Base-by-base conservation (phyloP, 352 stramenopile species). In the Pythium dissotocum region DNA sequence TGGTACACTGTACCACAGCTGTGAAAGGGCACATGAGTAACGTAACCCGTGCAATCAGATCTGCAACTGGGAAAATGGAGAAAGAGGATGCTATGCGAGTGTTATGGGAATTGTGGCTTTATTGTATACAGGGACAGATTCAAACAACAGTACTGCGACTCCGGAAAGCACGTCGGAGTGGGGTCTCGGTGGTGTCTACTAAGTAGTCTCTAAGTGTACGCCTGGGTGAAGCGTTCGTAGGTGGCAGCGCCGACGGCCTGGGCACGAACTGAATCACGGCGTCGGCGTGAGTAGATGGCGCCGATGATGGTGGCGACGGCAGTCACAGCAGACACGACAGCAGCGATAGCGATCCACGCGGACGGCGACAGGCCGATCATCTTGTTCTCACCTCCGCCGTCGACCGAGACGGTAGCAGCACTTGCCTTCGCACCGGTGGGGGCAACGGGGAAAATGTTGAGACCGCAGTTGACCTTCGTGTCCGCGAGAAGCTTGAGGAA, bases 371-470 rank as follows among this genome's bases (percentile, higher is more conserved):
- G 64, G 4, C 83, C 83, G 2, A 90, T 58, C 58, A 94, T 87
- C 16, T 84, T 60, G 63, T 87, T 80, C 24, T 79, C 79, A 30
- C 85, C 85, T 32, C 85, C 85, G 26, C 83, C 82, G 58, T 94
- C 83, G 7, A 94, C 79, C 2, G 59, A 70, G 30, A 77, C 48
- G 7, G 72, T 71, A 4, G 76, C 73, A 55, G 73, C 74, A 33
- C 68, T 78, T 0, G 79, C 75, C 3, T 73, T 75, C 30, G 85
- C 85, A n/a, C 85, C 85, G 0, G 75, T 76, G 2, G 83, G 83
- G 49, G 89, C 84, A 6, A 94, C 83, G 1, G 85, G 85, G 62
- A 92, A 94, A 14, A 94, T 83, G 56, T 92, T 89, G 24, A 94
- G 71, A 3, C 85, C 85, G 44, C 85, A 94, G 69, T 94, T 94